phyloP scores from a whole-genome alignment of 1,284 basidiomycete genomes.

The Sporisorium scitamineum region DNA sequence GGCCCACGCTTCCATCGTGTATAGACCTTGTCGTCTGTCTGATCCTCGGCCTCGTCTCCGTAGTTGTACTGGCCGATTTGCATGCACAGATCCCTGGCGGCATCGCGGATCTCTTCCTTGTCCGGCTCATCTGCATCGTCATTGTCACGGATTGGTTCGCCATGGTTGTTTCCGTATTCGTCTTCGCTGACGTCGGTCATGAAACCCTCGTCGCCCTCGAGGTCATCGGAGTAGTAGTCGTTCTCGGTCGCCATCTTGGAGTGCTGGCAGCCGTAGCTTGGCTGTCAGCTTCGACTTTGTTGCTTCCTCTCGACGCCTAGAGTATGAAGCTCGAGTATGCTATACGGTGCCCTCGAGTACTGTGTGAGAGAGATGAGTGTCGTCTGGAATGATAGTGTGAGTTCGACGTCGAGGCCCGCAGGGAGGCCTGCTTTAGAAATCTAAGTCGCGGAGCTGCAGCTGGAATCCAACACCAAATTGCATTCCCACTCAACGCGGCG shows the following conservation, averaged over 20 bases:
- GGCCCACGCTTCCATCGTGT: slow-evolving; percentile 63
- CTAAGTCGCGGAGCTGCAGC: slow-evolving; percentile 17
- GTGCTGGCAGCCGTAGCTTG: background rate
- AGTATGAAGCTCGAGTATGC: background rate
- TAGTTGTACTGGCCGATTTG: slow-evolving; percentile 67
- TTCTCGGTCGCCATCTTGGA: slow-evolving; percentile 39
- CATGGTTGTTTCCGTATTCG: slow-evolving; percentile 22
- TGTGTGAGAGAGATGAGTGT: background rate
- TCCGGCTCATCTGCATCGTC: slow-evolving; percentile 45
- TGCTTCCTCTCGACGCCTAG: background rate
- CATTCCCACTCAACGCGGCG: slow-evolving; percentile 37
- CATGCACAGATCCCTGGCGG: slow-evolving; percentile 60
- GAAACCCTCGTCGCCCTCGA: slow-evolving; percentile 49
- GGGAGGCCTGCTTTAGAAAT: background rate
- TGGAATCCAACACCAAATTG: slow-evolving; percentile 38
- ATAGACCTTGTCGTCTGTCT: slow-evolving; percentile 34
- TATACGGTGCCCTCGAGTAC: background rate
- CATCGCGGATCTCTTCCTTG: slow-evolving; percentile 50
- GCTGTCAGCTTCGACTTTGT: background rate
- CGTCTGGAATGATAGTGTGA: background rate
- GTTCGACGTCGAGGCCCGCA: background rate
- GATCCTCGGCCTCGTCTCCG: slow-evolving; percentile 26
- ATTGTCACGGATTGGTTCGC: slow-evolving; percentile 9
- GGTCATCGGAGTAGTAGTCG: slow-evolving; percentile 54
- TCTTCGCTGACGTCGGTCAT: slow-evolving; percentile 41